Percentiles rank a stretch among this genome's conserved stretches.
These are phyloP conservation scores for Noccaea caerulescens DNA, from an alignment of 345 rosid species.

Conservation along the genomic window DNA sequence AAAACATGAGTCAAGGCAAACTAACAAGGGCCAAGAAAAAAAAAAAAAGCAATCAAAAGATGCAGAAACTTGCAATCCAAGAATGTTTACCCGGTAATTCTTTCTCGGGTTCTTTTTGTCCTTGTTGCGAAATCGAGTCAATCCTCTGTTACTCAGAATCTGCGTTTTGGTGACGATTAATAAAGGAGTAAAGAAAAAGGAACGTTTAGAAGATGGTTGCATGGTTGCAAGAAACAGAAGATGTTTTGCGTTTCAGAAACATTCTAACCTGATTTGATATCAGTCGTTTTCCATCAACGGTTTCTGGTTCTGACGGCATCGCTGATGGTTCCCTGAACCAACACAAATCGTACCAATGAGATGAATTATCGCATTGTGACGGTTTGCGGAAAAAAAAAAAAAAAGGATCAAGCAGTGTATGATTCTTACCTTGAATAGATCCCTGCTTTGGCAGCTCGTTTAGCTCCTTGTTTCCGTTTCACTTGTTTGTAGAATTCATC, in stretches of 20 bases:
- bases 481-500: slow-evolving; percentile 76
- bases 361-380: neutral
- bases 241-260: slow-evolving; percentile 3
- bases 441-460: slow-evolving; percentile 72
- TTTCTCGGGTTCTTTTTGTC: slow-evolving; percentile 75
- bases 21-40: neutral
- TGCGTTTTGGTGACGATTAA: slow-evolving; percentile 32
- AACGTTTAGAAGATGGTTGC: slow-evolving; percentile 14
- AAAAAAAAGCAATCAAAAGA: neutral
- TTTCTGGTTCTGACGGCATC: slow-evolving; percentile 57
- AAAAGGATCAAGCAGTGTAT: neutral
- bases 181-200: neutral
- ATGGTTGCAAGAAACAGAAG: slow-evolving; percentile 19
- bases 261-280: slow-evolving; percentile 58
- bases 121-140: slow-evolving; percentile 71
- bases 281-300: slow-evolving; percentile 65
- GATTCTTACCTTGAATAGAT: slow-evolving; percentile 56
- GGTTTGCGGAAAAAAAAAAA: neutral
- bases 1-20: slow-evolving; percentile 8
- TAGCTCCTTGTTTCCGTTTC: slow-evolving; percentile 56
- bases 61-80: slow-evolving; percentile 11
- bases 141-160: slow-evolving; percentile 74
- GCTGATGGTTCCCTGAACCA: slow-evolving; percentile 37
- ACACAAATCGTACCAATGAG: slow-evolving; percentile 18
- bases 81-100: slow-evolving; percentile 65